phyloP scores from a whole-genome alignment of 1,284 basidiomycete species.

The Moesziomyces sp. region DNA sequence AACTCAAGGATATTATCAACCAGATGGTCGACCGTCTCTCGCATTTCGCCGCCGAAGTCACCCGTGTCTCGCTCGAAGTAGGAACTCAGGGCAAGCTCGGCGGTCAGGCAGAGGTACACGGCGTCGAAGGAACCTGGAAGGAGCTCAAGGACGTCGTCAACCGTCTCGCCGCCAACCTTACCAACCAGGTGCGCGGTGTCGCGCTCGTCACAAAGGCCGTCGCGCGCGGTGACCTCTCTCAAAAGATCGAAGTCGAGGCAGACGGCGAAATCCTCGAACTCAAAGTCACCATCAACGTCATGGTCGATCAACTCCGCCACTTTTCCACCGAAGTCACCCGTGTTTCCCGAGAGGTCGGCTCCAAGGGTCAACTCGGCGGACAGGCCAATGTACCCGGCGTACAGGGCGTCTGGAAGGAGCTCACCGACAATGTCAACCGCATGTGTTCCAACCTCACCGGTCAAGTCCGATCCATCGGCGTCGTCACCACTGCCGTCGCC shows the following conservation, averaged over 20 bases:
- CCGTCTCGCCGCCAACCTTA: conserved; percentile 72
- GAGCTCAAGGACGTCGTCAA: conserved; percentile 68
- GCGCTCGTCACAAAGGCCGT: conserved; percentile 98
- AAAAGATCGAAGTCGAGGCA: conserved; percentile 96
- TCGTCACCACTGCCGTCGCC: conserved; percentile 91
- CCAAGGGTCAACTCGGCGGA: conserved; percentile 63
- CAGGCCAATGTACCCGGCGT: conserved; percentile 68
- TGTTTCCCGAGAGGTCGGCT: conserved; percentile 75
- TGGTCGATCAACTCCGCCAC: conserved; percentile 87
- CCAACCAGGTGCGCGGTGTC: conserved; percentile 92
- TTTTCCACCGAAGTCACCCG: conserved; percentile 95
- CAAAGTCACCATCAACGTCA: conserved; percentile 97
- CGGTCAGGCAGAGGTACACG: conserved; percentile 67
- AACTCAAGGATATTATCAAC: conserved; percentile 98
- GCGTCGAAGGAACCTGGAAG: conserved; percentile 68
- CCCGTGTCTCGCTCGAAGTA: conserved; percentile 87
- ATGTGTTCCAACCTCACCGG: conserved; percentile 93
- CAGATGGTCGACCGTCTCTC: conserved; percentile 88
- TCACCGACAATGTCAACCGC: conserved; percentile 79
- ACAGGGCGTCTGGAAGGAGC: conserved; percentile 68
- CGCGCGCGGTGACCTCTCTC: conserved; percentile 90
- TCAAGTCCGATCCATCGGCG: conserved; percentile 89
- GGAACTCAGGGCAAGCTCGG: conserved; percentile 69
- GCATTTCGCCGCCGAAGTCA: conserved; percentile 93
- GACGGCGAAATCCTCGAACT: conserved; percentile 95